Percentiles rank a stretch among this genome's conserved stretches.
phyloP scores from a whole-genome alignment of 2,329 filamentous ascomycete species.

The Erysiphe pulchra region DNA sequence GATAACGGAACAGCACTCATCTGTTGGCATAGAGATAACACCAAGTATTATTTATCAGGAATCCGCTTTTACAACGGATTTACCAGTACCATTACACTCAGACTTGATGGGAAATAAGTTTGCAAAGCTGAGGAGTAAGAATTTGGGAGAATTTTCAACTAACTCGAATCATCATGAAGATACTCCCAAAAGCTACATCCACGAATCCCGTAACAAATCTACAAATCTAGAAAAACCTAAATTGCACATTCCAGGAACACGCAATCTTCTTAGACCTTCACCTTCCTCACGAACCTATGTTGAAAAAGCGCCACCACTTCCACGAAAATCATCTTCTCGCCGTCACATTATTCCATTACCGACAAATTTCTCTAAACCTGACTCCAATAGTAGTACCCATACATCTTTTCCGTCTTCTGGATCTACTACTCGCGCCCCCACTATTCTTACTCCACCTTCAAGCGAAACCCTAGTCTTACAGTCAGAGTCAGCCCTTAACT shows the following conservation, averaged over 20 bases:
- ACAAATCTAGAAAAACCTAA: no score
- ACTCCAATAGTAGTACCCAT: neutral
- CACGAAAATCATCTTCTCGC: no score
- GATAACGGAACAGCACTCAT: no score
- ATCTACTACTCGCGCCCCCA: neutral
- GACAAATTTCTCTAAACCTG: neutral
- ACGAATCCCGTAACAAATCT: no score
- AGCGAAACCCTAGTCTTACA: neutral
- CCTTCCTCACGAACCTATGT: no score
- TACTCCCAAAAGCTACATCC: neutral
- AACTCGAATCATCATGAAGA: slow-evolving; percentile 3
- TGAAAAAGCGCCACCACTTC: no score
- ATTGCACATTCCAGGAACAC: no score
- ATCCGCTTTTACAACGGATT: no score
- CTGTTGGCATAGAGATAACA: no score
- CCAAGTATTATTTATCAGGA: no score
- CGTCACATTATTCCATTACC: no score
- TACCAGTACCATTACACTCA: slow-evolving; percentile 9
- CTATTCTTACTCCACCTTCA: neutral
- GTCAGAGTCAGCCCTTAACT: neutral
- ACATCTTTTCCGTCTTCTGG: neutral
- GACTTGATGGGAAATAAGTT: slow-evolving; percentile 12
- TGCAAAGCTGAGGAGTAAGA: slow-evolving; percentile 10
- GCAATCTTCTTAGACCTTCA: no score
- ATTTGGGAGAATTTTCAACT: slow-evolving; percentile 4